These are phyloP conservation scores for Fusarium armeniacum DNA, from an alignment of 2,329 filamentous ascomycete genomes.

Conservation along the genomic window DNA sequence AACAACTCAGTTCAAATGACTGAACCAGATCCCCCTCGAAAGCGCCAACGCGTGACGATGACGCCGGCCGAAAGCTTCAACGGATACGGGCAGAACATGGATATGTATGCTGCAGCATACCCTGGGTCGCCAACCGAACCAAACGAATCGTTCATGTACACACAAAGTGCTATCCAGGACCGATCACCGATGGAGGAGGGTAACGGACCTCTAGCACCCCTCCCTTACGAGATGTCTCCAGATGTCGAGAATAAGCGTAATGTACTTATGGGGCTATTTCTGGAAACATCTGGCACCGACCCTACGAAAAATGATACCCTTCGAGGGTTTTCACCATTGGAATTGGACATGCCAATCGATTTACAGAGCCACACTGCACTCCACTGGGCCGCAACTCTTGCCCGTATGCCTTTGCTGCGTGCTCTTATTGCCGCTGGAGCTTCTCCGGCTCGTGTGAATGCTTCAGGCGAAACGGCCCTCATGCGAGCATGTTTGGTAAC, in stretches of 20 bases:
- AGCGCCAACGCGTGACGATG: slow-evolving; percentile 74
- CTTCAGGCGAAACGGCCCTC: slow-evolving; percentile 89
- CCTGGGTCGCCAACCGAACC: slow-evolving; percentile 83
- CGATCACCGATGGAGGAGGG: slow-evolving; percentile 62
- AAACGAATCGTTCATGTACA: slow-evolving; percentile 83
- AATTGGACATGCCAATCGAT: slow-evolving; percentile 94
- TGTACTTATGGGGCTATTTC: slow-evolving; percentile 84
- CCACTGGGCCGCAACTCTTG: slow-evolving; percentile 96
- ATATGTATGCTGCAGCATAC: slow-evolving; percentile 63
- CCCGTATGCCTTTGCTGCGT: slow-evolving; percentile 84
- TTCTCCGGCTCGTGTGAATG: slow-evolving; percentile 89
- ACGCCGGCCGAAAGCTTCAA: slow-evolving; percentile 71
- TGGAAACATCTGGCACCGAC: slow-evolving; percentile 79
- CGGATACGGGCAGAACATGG: slow-evolving; percentile 64
- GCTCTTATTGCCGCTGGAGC: slow-evolving; percentile 87
- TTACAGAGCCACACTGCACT: slow-evolving; percentile 89
- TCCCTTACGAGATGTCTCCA: slow-evolving; percentile 71
- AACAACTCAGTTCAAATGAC: slow-evolving; percentile 55
- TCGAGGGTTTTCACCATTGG: slow-evolving; percentile 78
- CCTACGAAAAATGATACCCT: slow-evolving; percentile 82
- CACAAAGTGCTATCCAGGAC: slow-evolving; percentile 63
- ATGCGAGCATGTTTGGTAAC: slow-evolving; percentile 94
- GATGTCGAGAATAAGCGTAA: slow-evolving; percentile 85
- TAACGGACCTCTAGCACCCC: slow-evolving; percentile 72
- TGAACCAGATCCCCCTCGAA: slow-evolving; percentile 83